Evolutionary conservation across 192 early-diverging fungal genomes (phyloP), one percentile per base, ranked within the genome.

Genomic region (Backusella morwellensis): DNA sequence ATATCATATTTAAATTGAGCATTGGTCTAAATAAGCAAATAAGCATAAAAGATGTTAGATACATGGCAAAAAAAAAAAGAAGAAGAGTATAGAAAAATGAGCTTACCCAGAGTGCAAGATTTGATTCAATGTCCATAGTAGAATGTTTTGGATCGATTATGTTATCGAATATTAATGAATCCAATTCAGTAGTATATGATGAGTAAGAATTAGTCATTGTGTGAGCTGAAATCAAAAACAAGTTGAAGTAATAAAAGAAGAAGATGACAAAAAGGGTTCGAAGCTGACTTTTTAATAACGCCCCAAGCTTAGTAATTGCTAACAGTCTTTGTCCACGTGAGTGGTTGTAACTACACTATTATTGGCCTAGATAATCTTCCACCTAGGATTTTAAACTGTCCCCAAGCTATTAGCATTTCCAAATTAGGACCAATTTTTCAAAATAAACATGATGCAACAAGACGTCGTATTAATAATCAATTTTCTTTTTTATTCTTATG

Each of bases 1-100:
- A 82, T 84, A 78, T 93, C 92, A 69, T 90, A 89, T 68, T 88
- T 88, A 82, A 93, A 93, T 84, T 93, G 89, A n/a, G 89, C 90
- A 75, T 89, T 89, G 74, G 91, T 81, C 78, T 78, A 47, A 11
- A 15, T 12, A 66, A 73, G n/a, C 17, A 47, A 11, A 15, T 12
- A 66, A 73, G n/a, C 17, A 19, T 47, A 74, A 50, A 8, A 35
- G 4, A 2, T 69, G 21, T 69, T 36, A 41, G 21, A 38, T 41
- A n/a, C 9, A 69, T 38, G n/a, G 2, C 5, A 38, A 40, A 70
- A 40, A 8, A 54, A 26, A 35, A 50, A 54, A 26, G 21, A 50
- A 19, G 6, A 50, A 50, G 6, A n/a, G 19, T 41, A 4, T 9
- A 66, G 26, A 42, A 14, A 56, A 35, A 59, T 42, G 35, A 4